A percentile compares a stretch with the other conserved stretches of the same genome.
These are phyloP conservation scores for Erodium moschatum DNA, from an alignment of 441 rosid species.

Conservation along the genomic window DNA sequence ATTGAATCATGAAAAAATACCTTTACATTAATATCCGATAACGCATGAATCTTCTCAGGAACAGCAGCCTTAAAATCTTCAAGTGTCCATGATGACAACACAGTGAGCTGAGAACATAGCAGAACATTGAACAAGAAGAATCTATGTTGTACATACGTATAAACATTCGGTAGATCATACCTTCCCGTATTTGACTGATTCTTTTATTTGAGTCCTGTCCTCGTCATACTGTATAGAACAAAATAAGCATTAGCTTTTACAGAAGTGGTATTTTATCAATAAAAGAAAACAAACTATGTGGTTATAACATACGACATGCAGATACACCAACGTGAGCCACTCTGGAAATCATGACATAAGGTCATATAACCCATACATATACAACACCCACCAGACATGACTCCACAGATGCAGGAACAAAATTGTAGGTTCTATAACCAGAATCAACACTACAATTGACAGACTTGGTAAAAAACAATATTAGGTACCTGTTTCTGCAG, in stretches of 20 bases:
- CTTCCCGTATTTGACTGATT: constrained; percentile 48
- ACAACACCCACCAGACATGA: too few relatives aligned
- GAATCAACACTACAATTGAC: background rate
- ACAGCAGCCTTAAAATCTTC: constrained; percentile 51
- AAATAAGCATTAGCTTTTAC: background rate
- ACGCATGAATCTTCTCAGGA: constrained; percentile 33
- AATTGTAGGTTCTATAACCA: background rate
- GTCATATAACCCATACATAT: too few relatives aligned
- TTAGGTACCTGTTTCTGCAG: constrained; percentile 44
- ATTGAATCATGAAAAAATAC: constrained; percentile 19
- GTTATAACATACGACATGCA: background rate
- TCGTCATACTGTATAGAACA: constrained; percentile 41
- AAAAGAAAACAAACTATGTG: background rate
- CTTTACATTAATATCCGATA: constrained; percentile 44
- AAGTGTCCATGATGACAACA: constrained; percentile 40
- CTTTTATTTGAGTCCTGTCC: constrained; percentile 51
- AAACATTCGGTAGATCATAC: constrained; percentile 23
- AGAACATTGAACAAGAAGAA: constrained; percentile 22
- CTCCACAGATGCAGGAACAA: background rate
- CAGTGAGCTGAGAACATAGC: constrained; percentile 32
- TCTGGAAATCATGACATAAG: too few relatives aligned
- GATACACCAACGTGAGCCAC: too few relatives aligned
- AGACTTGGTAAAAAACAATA: background rate
- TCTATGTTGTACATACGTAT: constrained; percentile 11
- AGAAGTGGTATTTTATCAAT: background rate